Base-by-base conservation (phyloP, 2,329 filamentous ascomycete species). In the Colletotrichum sidae region DNA sequence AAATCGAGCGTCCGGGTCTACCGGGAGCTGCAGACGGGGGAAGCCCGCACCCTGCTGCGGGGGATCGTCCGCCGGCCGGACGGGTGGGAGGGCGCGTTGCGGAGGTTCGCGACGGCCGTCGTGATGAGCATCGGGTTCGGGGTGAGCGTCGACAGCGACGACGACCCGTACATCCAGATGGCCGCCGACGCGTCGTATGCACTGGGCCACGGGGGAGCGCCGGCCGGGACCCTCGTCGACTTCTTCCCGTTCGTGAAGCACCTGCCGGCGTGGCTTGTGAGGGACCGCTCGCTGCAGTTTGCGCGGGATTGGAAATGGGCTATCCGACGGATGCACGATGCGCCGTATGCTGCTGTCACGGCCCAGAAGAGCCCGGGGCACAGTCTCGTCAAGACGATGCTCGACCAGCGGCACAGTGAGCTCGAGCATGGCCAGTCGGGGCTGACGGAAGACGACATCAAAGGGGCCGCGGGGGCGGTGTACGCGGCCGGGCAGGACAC, bases 401-500 rank as follows among this genome's bases (percentile, higher is more conserved):
- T 75, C 44, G 62, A 74, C 59, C 62, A 74, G 61, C 66, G 70
- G 50, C 51, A 68, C n/a, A 17, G 17, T 1, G 70, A 74, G 34
- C 33, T 71, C 10, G 70, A 72, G n/a, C 68, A 67, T 69, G 33
- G 58, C 57, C 11, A 72, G 72, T 83, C 2, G 1, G 76, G 82
- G 15, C 64, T 80, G 34, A 78, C 75, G 0, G 65, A 79, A 8
- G 77, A 77, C 3, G 81, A 84, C 52, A 80, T 85, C 67, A 83
- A 73, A 69, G 82, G 83, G 8, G 82, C 82, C 6, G 79, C 81
- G 0, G 83, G 78, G 1, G 79, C 82, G 2, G 77, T 84, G 5
- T 84, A 77, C 67, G 79, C 80, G 41, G 82, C 83, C 6, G 82
- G 83, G 3, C 76, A 77, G 46, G 78, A 84, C 65, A 82, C 80